These are phyloP conservation scores for Coniochaeta pulveracea DNA, from an alignment of 2,329 filamentous ascomycete genomes.

Conservation along the genomic window DNA sequence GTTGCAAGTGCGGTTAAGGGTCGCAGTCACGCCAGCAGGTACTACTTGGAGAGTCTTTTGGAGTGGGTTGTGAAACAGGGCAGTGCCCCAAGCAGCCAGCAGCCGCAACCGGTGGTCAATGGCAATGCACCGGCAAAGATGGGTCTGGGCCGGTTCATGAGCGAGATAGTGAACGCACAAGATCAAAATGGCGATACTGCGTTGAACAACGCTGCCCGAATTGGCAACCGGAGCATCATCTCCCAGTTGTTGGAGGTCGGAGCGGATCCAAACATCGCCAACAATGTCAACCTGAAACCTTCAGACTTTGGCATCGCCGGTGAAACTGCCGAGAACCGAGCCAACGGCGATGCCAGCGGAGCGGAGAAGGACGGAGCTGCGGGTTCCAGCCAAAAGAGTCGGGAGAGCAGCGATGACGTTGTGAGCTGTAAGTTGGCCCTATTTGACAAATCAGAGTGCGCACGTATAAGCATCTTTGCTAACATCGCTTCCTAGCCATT, in stretches of 20 bases:
- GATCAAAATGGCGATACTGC: constrained; percentile 93
- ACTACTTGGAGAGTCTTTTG: constrained; percentile 88
- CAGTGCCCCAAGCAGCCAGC: constrained; percentile 27
- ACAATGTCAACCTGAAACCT: constrained; percentile 77
- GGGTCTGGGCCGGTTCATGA: constrained; percentile 86
- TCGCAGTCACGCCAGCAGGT: constrained; percentile 80
- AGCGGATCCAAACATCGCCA: constrained; percentile 84
- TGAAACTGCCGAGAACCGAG: constrained; percentile 36
- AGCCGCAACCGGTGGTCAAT: constrained; percentile 13
- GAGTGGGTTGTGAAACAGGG: constrained; percentile 90
- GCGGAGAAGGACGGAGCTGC: constrained; percentile 31
- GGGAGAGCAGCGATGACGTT: constrained; percentile 69
- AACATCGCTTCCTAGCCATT: constrained; percentile 50
- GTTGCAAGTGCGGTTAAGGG: constrained; percentile 94
- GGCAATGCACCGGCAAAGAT: constrained; percentile 47
- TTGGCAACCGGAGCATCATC: constrained; percentile 88
- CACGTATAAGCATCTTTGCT: constrained; percentile 6
- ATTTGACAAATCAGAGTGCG: background rate
- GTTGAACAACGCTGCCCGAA: constrained; percentile 83
- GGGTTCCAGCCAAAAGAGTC: constrained; percentile 42
- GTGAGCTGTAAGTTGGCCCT: constrained; percentile 69
- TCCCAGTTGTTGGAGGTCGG: constrained; percentile 94
- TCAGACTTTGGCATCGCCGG: constrained; percentile 90
- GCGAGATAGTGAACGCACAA: constrained; percentile 90
- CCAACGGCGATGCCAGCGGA: constrained; percentile 27